Percentiles rank a stretch among this genome's conserved stretches.
These are phyloP conservation scores for Polyporus arcularius DNA, from an alignment of 768 basidiomycete genomes.

Conservation along the genomic window DNA sequence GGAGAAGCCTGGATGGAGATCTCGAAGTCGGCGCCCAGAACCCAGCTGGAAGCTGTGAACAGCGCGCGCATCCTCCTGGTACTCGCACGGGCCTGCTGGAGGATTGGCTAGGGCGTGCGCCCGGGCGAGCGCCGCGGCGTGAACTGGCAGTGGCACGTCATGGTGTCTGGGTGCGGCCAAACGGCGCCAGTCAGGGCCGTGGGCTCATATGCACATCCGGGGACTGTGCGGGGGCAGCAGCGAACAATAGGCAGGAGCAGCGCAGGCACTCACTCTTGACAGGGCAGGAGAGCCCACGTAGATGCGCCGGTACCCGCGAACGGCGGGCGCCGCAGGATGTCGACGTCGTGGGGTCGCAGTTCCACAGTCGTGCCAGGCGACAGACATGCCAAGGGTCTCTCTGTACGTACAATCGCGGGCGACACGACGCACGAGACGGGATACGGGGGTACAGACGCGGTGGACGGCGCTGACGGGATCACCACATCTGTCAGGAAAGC, in stretches of 20 bases:
- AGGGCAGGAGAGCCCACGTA: no score
- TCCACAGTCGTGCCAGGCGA: not conserved
- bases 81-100: not conserved
- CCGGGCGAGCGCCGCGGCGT: not conserved
- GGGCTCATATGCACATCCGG: not conserved
- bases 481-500: slow-evolving; percentile 2
- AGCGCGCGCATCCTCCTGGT: not conserved
- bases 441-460: not conserved
- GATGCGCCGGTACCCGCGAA: no score
- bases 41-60: not conserved
- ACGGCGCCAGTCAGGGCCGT: not conserved
- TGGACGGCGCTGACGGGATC: not conserved
- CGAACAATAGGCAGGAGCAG: not conserved
- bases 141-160: not conserved
- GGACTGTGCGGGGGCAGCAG: not conserved
- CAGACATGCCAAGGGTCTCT: not conserved
- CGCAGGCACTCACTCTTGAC: no score
- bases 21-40: not conserved
- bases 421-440: not conserved
- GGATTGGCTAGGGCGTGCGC: not conserved
- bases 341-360: no score
- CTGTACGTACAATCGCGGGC: no score
- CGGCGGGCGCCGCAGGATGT: no score
- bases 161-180: not conserved
- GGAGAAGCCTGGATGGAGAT: not conserved